Base-by-base conservation (phyloP, 345 rosid species). In the Rhodomyrtus tomentosa region DNA sequence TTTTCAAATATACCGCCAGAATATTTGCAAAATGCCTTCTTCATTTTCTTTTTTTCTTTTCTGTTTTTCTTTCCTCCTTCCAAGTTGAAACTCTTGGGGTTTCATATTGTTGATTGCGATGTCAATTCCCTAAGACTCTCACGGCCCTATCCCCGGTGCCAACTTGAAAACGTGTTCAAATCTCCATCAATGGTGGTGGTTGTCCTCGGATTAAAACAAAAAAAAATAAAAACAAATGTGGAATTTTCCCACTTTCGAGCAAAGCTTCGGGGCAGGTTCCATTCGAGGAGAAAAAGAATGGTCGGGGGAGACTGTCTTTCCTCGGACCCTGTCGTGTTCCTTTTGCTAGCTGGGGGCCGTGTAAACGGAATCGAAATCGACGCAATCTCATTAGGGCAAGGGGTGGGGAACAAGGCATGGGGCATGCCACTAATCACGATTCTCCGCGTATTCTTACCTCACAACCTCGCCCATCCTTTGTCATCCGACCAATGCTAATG, bases 371-470 rank as follows among this genome's bases (percentile, higher is more conserved):
- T 84, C 56, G 16, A 80, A 55, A 58, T 22, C 7, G 9, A 68
- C 21, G 13, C 4, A 18, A 62, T 16, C 45, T 16, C 1, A 45
- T 40, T 12, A 0, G n/a, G 6, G 5, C 5, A 25, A 2, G 16
- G 32, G 21, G 68, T 74, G 85, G 86, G 56, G 53, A 48, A 83
- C 84, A 80, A 82, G 80, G 87, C 83, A 27, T 81, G 83, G 81
- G 24, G 79, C 82, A 36, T 83, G 76, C 81, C 82, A 50, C 22
- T 87, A 12, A 83, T 83, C 55, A 22, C 90, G 87, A 86, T 84
- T 86, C 88, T 86, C 89, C 88, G 88, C 85, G 83, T 88, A 86
- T 90, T 59, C 91, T 40, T 18, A 54, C 45, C 83, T 51, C 62
- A 51, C 16, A 40, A 3, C 49, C 25, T 27, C 40, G 5, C 80